These are phyloP conservation scores for Hypomontagnella submonticulosa DNA, from an alignment of 495 filamentous ascomycete genomes.

Conservation along the genomic window DNA sequence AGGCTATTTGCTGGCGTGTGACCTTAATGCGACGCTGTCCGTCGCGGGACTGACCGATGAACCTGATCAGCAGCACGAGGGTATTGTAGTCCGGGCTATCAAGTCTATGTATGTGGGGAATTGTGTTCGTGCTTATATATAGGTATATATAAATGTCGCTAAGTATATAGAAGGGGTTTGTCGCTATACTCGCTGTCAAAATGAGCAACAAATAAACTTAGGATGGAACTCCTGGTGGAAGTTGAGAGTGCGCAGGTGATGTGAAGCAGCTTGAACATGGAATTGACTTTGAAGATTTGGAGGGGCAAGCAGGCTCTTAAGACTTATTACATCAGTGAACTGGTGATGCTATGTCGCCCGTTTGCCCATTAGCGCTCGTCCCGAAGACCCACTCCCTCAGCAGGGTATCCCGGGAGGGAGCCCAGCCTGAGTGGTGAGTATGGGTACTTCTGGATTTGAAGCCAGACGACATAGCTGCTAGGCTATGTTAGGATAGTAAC, in stretches of 20 bases:
- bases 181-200: not conserved
- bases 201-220: constrained; percentile 2
- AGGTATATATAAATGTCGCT: constrained; percentile 5
- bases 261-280: constrained; percentile 17
- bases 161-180: not conserved
- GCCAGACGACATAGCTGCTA: constrained; percentile 10
- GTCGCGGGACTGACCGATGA: constrained; percentile 28
- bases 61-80: constrained; percentile 28
- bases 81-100: constrained; percentile 1
- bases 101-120: not conserved
- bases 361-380: constrained; percentile 20
- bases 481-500: constrained; percentile 7
- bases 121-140: constrained; percentile 2
- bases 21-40: constrained; percentile 29
- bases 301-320: constrained; percentile 31
- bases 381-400: constrained; percentile 3
- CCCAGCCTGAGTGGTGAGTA: constrained; percentile 1
- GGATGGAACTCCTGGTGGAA: not conserved
- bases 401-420: constrained; percentile 22
- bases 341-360: constrained; percentile 25
- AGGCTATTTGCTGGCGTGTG: constrained; percentile 27
- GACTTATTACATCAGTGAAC: constrained; percentile 40
- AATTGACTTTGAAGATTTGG: constrained; percentile 31
- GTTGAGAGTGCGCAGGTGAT: constrained; percentile 6
- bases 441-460: not conserved